phyloP scores from a whole-genome alignment of 1,284 basidiomycete species.

The Serendipita sp. region DNA sequence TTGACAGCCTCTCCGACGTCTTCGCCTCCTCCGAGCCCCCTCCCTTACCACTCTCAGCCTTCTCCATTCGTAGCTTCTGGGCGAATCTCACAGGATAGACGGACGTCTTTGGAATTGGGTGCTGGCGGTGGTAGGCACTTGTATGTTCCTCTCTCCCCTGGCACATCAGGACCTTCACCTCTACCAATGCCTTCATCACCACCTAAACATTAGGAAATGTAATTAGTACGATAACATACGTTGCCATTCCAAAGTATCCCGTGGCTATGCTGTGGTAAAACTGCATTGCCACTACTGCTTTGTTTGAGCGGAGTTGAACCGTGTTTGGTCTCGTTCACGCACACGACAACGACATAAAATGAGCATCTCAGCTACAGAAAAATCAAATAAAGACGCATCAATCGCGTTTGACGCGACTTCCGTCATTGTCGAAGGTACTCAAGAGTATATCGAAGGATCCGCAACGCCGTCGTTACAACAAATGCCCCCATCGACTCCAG shows the following conservation, averaged over 20 bases:
- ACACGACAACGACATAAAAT: neutral
- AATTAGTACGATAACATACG: too few relatives aligned
- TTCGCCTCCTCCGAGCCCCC: neutral
- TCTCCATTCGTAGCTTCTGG: neutral
- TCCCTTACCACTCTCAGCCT: neutral
- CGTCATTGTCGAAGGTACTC: too few relatives aligned
- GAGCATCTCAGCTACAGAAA: neutral
- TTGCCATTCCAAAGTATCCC: too few relatives aligned
- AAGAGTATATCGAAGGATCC: too few relatives aligned
- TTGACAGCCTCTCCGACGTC: neutral
- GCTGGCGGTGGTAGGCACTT: neutral
- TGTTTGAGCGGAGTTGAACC: constrained; percentile 1
- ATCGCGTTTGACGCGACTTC: too few relatives aligned
- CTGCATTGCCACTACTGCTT: neutral
- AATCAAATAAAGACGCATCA: too few relatives aligned
- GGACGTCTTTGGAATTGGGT: neutral
- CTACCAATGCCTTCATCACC: neutral
- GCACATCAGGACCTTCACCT: neutral
- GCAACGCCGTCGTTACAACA: neutral
- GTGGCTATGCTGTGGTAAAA: neutral
- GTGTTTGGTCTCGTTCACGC: neutral
- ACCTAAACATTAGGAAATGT: neutral
- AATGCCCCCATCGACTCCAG: neutral
- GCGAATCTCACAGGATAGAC: neutral
- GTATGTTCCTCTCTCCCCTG: neutral